These are phyloP conservation scores for Chlamydomonas sp. DNA, from an alignment of 139 green algal species.

Conservation along the genomic window DNA sequence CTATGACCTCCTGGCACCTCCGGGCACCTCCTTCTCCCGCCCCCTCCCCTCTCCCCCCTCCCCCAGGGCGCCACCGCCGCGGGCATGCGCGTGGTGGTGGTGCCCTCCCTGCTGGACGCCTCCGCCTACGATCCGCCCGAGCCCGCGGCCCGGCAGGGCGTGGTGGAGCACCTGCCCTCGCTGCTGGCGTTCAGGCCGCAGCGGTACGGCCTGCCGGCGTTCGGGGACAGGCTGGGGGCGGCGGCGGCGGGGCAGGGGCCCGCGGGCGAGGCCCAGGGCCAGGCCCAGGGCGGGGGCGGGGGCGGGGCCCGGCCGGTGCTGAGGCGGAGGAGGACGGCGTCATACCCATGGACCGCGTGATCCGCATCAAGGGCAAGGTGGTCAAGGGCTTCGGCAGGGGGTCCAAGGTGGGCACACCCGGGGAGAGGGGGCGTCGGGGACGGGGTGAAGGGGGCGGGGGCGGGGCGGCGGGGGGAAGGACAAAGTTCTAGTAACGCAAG, in stretches of 20 bases:
- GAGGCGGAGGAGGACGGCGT: background rate
- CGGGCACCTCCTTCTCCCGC: background rate
- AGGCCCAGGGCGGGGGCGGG: background rate
- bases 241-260: background rate
- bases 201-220: constrained; percentile 69
- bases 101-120: constrained; percentile 70
- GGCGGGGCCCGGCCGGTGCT: background rate
- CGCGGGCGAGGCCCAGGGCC: background rate
- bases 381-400: constrained; percentile 94
- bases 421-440: background rate
- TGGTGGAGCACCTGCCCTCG: constrained; percentile 75
- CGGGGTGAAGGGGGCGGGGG: background rate
- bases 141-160: constrained; percentile 9
- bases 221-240: constrained; percentile 65
- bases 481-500: background rate
- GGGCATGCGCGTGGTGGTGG: constrained; percentile 84
- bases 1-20: too few relatives aligned
- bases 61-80: constrained; percentile 71
- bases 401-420: constrained; percentile 64
- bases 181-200: constrained; percentile 82
- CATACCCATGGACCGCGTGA: constrained; percentile 67
- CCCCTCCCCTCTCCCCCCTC: background rate
- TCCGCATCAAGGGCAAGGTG: constrained; percentile 82
- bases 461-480: background rate
- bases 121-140: background rate